Base-by-base conservation (phyloP, 2,329 filamentous ascomycete species). In the Colletotrichum sp. region DNA sequence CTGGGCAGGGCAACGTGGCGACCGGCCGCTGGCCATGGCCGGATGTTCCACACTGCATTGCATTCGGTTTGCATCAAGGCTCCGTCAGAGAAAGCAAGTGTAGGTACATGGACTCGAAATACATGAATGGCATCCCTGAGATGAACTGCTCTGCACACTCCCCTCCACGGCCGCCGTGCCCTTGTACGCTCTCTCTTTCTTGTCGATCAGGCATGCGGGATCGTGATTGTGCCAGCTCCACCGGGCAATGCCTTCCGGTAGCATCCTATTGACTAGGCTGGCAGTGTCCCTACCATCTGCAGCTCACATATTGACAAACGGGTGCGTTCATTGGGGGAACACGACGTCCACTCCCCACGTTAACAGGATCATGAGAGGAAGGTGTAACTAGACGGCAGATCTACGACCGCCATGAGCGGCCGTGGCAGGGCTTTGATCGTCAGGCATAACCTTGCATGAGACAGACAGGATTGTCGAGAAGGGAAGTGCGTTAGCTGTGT, bases 1-100 rank as follows among this genome's bases (percentile, higher is more conserved):
- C 62, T 67, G 62, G 65, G 65, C 75, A 72, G 69, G 60, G 70
- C 69, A 75, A 79, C 78, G 78, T 79, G 78, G 78, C 78, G 69
- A 26, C 75, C 76, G 62, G 66, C 78, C 71, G 76, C 78, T 79
- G 78, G 78, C 76, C 77, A 62, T 76, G 64, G 67, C 67, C 67
- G 55, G 34, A 32, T 66, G 71, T 71, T 67, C 75, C 71, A 68
- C 75, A 63, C 69, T 78, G 71, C 78, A 78, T 76, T 76, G 66
- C 75, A 69, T 75, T 57, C 52, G 66, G 55, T 68, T 69, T 49
- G 67, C 72, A 65, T 71, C 57, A 63, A 72, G 39, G 30, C 65
- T 52, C 52, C 24, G 49, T 68, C 57, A 57, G 44, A 52, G 44
- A 52, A 21, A 36, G 24, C 18, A 67, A 39, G 52, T 15, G 60